Evolutionary conservation across 116 monocot genomes (phyloP), one percentile per base, ranked within the genome.

Genomic region (Dioscorea cayenensis): DNA sequence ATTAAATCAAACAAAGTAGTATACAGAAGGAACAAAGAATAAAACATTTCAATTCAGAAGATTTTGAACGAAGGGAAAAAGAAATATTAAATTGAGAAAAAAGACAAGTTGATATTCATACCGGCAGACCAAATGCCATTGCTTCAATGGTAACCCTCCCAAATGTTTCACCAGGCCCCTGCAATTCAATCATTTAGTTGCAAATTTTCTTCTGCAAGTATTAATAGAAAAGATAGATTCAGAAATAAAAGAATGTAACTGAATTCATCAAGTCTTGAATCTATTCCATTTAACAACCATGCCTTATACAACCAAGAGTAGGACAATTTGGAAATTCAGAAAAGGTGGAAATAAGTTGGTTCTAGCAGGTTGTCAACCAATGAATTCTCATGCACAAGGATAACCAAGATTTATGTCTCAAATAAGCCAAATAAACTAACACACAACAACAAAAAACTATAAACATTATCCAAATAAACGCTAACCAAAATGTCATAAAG

Each of bases 81-180:
- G 59, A 65, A 1, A 58, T n/a, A 20, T 2, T 13, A 78, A 76
- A 49, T 49, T 59, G 35, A 7, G 51, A 75, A 70, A 69, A 2
- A 4, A 65, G 66, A 18, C 36, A 23, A 71, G 38, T 60, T 60
- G 37, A 50, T 36, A 28, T 25, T 64, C 25, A 64, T 92, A 96
- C 92, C 81, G 92, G 92, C 62, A 92, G 63, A 64, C 92, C 87
- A 82, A 89, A 92, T 32, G 92, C 92, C 95, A 96, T 92, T 60
- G 95, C 92, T 90, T 96, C 95, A 75, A 92, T 77, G 67, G 92
- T 92, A 21, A 90, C 92, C 65, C 92, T 85, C 63, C 95, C 95
- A 77, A 96, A 92, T 76, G 95, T 96, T 82, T 89, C 90, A 76
- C 95, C 95, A 73, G 85, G 50, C 29, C 92, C 92, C 95, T 95